Percentiles rank a stretch among this genome's conserved stretches.
Conservation (phyloP, 2,329 filamentous ascomycete species). For the Didymella pinodella region DNA sequence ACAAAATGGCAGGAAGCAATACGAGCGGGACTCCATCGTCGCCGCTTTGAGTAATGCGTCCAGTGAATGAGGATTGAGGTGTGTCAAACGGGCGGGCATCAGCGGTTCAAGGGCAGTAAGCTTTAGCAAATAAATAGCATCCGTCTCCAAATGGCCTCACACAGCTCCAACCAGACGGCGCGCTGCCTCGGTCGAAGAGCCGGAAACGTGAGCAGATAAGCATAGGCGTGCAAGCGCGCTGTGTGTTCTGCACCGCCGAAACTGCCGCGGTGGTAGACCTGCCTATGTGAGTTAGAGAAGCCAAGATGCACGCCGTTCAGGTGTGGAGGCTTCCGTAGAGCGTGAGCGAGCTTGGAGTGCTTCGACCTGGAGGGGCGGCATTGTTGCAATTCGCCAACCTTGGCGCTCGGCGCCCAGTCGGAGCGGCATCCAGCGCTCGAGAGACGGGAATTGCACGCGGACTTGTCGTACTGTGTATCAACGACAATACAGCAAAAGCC, state of each 20-base stretch:
- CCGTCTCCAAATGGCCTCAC: conserved; percentile 8
- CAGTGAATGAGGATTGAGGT: background rate
- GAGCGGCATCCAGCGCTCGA: conserved; percentile 12
- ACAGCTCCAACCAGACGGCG: conserved; percentile 12
- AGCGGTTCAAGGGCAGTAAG: conserved; percentile 15
- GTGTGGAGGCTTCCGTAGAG: conserved; percentile 17
- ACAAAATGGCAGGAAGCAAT: conserved; percentile 4
- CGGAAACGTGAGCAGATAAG: conserved; percentile 30
- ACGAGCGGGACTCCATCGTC: conserved; percentile 7
- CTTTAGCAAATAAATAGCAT: conserved; percentile 4
- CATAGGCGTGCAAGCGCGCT: conserved; percentile 22
- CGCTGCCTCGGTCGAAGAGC: conserved; percentile 16
- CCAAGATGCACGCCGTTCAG: conserved; percentile 11
- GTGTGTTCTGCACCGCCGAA: conserved; percentile 19
- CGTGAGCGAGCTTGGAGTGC: conserved; percentile 19
- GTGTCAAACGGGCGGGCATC: conserved; percentile 15
- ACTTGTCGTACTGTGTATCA: background rate
- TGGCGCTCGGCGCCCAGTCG: conserved; percentile 19
- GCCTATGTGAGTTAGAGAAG: conserved; percentile 20
- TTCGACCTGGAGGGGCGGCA: conserved; percentile 16
- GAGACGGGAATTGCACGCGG: conserved; percentile 9
- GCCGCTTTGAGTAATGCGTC: conserved; percentile 6
- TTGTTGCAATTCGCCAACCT: conserved; percentile 7
- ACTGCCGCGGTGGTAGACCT: conserved; percentile 24
- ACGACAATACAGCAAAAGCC: background rate